A percentile compares a stretch with the other conserved stretches of the same genome.
These are phyloP conservation scores for Corylus americana DNA, from an alignment of 306 rosid genomes.

Conservation along the genomic window DNA sequence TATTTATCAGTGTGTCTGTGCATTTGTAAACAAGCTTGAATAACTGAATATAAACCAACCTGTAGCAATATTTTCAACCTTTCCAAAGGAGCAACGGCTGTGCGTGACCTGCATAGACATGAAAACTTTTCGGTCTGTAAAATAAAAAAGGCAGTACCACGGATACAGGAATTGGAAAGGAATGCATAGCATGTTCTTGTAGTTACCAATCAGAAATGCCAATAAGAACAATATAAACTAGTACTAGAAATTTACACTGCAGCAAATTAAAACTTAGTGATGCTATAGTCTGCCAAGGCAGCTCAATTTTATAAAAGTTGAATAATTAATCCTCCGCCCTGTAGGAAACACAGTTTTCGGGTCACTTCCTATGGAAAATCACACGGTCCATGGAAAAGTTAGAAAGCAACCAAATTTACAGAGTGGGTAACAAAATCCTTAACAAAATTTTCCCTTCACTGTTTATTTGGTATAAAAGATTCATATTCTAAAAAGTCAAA, in stretches of 20 bases:
- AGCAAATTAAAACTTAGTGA: neutral
- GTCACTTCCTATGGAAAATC: neutral
- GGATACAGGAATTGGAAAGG: neutral
- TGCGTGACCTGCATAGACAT: slow-evolving; percentile 74
- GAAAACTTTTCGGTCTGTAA: slow-evolving; percentile 2
- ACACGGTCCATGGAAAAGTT: neutral
- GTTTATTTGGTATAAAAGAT: neutral
- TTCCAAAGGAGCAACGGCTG: slow-evolving; percentile 98
- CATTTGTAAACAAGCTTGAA: neutral
- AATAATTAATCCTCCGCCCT: neutral
- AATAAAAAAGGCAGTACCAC: neutral
- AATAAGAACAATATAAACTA: neutral
- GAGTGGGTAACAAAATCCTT: neutral
- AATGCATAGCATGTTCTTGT: slow-evolving; percentile 1
- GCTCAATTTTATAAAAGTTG: neutral
- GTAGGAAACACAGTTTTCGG: neutral
- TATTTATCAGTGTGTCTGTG: too few species aligned
- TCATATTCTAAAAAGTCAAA: neutral
- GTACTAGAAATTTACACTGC: neutral
- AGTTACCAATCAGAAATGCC: neutral
- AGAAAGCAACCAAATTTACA: neutral
- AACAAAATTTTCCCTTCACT: neutral
- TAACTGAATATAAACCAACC: slow-evolving; percentile 47
- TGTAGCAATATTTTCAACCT: slow-evolving; percentile 94
- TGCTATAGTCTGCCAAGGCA: neutral